Evolutionary conservation across 345 rosid species (phyloP).

Genomic region (Eucalyptus regnans): DNA sequence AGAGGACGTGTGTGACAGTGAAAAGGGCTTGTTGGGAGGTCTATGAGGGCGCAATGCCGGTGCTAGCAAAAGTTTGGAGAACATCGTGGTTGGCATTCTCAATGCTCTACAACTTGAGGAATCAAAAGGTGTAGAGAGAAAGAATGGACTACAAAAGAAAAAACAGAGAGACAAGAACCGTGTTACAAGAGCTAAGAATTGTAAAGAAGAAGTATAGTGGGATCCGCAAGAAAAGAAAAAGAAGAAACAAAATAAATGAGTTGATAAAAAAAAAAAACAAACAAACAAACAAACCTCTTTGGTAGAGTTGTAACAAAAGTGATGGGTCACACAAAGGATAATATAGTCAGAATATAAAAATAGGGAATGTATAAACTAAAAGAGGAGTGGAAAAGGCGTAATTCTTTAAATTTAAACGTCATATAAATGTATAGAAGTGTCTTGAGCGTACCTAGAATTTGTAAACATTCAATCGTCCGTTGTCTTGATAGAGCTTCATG

Average conservation of each 20-base stretch:
- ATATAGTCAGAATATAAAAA: no score
- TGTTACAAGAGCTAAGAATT: neutral
- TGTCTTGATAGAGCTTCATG: neutral
- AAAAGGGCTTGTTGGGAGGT: neutral
- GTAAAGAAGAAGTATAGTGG: neutral
- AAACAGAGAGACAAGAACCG: neutral
- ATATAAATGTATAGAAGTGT: neutral
- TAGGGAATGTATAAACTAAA: no score
- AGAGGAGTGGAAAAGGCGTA: neutral
- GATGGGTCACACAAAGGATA: no score
- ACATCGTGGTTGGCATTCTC: neutral
- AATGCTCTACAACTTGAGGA: neutral
- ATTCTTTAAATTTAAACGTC: neutral
- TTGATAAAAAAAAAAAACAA: no score
- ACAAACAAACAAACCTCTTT: neutral
- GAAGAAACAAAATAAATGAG: neutral
- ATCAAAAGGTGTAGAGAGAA: neutral
- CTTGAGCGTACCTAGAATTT: neutral
- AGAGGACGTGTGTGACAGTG: neutral
- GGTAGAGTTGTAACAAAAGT: neutral
- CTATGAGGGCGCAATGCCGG: neutral
- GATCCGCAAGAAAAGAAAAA: neutral
- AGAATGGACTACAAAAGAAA: neutral
- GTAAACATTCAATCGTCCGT: neutral
- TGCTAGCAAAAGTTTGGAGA: neutral